A percentile compares a stretch with the other conserved stretches of the same genome.
These are phyloP conservation scores for Ophiocordyceps polyrhachis-furcata DNA, from an alignment of 2,329 filamentous ascomycete genomes.

Conservation along the genomic window DNA sequence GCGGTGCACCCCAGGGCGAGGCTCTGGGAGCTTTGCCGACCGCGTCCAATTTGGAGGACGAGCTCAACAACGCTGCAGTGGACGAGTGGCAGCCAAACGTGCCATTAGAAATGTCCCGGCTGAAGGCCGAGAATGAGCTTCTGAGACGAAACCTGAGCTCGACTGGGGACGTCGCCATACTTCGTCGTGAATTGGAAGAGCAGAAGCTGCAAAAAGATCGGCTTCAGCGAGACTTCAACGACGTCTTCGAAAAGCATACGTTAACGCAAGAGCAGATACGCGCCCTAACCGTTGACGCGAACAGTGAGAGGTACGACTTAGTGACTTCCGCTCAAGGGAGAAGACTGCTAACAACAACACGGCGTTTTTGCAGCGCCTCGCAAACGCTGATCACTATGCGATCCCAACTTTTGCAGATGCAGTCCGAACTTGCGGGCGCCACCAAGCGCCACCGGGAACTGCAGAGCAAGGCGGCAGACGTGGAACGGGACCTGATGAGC, in stretches of 20 bases:
- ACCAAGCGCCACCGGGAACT: constrained; percentile 24
- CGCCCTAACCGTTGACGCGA: constrained; percentile 30
- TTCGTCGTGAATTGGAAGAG: constrained; percentile 38
- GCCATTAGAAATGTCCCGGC: constrained; percentile 33
- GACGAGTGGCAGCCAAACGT: constrained; percentile 20
- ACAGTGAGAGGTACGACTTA: constrained; percentile 36
- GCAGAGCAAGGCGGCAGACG: constrained; percentile 29
- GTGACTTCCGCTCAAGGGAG: constrained; percentile 1
- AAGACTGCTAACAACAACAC: constrained; percentile 21
- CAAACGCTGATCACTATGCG: constrained; percentile 33
- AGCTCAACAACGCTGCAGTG: constrained; percentile 31
- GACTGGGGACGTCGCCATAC: constrained; percentile 31
- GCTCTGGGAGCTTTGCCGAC: constrained; percentile 4
- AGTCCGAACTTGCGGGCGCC: constrained; percentile 27
- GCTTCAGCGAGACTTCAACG: constrained; percentile 35
- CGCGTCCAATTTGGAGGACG: constrained; percentile 35
- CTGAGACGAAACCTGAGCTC: constrained; percentile 35
- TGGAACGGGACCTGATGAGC: constrained; percentile 34
- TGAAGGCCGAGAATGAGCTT: constrained; percentile 43
- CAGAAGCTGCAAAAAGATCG: constrained; percentile 28
- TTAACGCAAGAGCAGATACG: constrained; percentile 38
- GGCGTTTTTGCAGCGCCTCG: constrained; percentile 24
- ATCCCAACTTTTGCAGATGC: constrained; percentile 24
- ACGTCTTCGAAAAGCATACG: constrained; percentile 38
- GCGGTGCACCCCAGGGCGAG: constrained; percentile 6